Conservation (phyloP, 805 yeast genomes). For the Kluyveromyces aestuarii region DNA sequence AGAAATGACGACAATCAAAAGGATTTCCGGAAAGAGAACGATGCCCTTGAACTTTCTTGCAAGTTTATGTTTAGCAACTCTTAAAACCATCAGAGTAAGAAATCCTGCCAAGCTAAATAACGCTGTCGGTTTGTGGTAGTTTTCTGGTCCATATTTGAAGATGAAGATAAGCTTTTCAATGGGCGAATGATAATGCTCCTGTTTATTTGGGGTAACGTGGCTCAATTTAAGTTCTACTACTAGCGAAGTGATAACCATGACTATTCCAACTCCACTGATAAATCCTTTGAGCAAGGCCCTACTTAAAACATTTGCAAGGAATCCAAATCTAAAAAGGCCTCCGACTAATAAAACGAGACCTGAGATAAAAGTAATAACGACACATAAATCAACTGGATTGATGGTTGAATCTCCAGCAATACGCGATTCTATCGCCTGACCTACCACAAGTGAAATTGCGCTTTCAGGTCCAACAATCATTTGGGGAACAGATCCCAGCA, state of each 20-base stretch:
- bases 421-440: constrained; percentile 62
- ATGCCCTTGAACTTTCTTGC: constrained; percentile 32
- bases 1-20: constrained; percentile 57
- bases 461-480: constrained; percentile 92
- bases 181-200: constrained; percentile 58
- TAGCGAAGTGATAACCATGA: constrained; percentile 70
- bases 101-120: constrained; percentile 50
- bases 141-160: constrained; percentile 32
- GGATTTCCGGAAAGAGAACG: constrained; percentile 76
- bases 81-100: constrained; percentile 32
- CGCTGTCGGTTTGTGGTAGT: constrained; percentile 52
- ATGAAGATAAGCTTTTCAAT: constrained; percentile 59
- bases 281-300: constrained; percentile 74
- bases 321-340: constrained; percentile 81
- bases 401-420: constrained; percentile 35
- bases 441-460: constrained; percentile 74
- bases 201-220: constrained; percentile 35
- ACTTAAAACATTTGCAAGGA: constrained; percentile 69
- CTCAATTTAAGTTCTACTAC: constrained; percentile 66
- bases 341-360: constrained; percentile 65
- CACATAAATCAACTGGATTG: constrained; percentile 47
- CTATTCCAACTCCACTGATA: constrained; percentile 74
- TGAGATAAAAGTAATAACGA: constrained; percentile 61
- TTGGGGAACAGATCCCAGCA: constrained; percentile 80
- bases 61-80: constrained; percentile 34